A percentile compares a stretch with the other conserved stretches of the same genome.
Conservation (phyloP, 1,284 basidiomycete species). For the Cutaneotrichosporon dermatis region DNA sequence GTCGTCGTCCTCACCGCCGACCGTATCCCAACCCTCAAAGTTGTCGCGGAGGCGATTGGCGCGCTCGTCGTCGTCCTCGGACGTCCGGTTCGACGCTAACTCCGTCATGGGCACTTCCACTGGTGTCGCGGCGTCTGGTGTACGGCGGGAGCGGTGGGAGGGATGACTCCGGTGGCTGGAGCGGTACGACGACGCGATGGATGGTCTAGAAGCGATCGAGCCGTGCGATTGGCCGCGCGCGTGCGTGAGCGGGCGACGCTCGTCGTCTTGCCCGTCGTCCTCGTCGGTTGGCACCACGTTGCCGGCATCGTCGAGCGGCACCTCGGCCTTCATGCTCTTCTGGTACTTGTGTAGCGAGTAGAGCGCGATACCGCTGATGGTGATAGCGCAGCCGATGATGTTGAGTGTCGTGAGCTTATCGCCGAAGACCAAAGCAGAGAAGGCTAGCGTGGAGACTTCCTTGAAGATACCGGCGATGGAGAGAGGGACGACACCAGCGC, state of each 20-base stretch:
- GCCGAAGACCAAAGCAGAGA: slow-evolving; percentile 87
- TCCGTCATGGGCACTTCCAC: slow-evolving; percentile 2
- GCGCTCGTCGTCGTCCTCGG: slow-evolving; percentile 29
- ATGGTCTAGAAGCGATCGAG: background rate
- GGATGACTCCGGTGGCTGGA: background rate
- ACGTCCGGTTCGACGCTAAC: background rate
- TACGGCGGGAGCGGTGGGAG: background rate
- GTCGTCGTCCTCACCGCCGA: slow-evolving; percentile 1
- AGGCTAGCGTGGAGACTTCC: slow-evolving; percentile 89
- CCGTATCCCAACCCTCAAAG: slow-evolving; percentile 41
- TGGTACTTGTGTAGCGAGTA: slow-evolving; percentile 88
- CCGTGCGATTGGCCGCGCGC: background rate
- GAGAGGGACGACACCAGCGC: slow-evolving; percentile 92
- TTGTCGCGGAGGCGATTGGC: slow-evolving; percentile 31
- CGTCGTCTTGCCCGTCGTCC: slow-evolving; percentile 16
- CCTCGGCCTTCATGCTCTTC: slow-evolving; percentile 66
- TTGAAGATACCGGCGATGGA: slow-evolving; percentile 98
- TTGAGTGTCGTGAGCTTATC: slow-evolving; percentile 89
- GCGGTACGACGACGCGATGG: background rate
- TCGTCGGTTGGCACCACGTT: slow-evolving; percentile 56
- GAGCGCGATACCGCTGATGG: slow-evolving; percentile 73
- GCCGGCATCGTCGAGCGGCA: slow-evolving; percentile 66
- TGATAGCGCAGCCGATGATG: slow-evolving; percentile 80
- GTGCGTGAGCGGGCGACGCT: slow-evolving; percentile 14
- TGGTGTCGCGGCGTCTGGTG: background rate